A percentile compares a stretch with the other conserved stretches of the same genome.
These are phyloP conservation scores for Cochlearia excelsa DNA, from an alignment of 345 rosid species.

Conservation along the genomic window DNA sequence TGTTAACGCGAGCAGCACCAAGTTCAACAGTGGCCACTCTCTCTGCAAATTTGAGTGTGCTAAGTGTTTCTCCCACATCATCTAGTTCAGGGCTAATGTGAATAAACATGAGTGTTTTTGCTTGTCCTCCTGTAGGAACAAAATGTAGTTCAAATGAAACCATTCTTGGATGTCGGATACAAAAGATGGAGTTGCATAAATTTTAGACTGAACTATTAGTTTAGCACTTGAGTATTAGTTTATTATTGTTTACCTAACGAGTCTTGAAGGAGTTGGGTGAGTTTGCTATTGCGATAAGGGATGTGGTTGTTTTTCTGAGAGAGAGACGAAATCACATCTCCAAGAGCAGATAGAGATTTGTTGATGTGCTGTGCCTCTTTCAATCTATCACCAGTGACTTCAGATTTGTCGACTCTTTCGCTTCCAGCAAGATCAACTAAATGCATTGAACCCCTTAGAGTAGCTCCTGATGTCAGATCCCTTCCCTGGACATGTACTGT, in stretches of 20 bases:
- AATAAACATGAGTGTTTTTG: conserved; percentile 96
- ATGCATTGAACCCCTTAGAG: conserved; percentile 83
- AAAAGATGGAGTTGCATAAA: conserved; percentile 5
- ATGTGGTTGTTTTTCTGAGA: conserved; percentile 81
- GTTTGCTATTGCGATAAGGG: conserved; percentile 93
- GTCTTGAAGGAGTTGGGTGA: conserved; percentile 92
- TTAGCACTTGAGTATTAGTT: conserved; percentile 1
- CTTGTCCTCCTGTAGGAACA: conserved; percentile 70
- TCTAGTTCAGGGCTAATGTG: conserved; percentile 91
- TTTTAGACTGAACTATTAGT: conserved; percentile 1
- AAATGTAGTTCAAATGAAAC: not conserved
- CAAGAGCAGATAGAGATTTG: conserved; percentile 88
- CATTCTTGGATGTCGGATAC: not conserved
- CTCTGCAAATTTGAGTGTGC: conserved; percentile 95
- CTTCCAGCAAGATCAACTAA: conserved; percentile 97
- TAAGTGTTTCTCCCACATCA: conserved; percentile 72
- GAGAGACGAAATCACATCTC: conserved; percentile 88
- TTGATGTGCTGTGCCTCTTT: conserved; percentile 93
- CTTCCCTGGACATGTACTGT: conserved; percentile 92
- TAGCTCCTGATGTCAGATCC: conserved; percentile 67
- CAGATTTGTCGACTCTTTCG: conserved; percentile 92
- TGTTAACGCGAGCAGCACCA: conserved; percentile 91
- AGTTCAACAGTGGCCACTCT: conserved; percentile 91
- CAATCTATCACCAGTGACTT: conserved; percentile 82
- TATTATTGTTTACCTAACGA: conserved; percentile 61